Percentiles rank a stretch among this genome's conserved stretches.
Evolutionary conservation across 345 rosid genomes (phyloP).

Genomic region (Combretum micranthum): DNA sequence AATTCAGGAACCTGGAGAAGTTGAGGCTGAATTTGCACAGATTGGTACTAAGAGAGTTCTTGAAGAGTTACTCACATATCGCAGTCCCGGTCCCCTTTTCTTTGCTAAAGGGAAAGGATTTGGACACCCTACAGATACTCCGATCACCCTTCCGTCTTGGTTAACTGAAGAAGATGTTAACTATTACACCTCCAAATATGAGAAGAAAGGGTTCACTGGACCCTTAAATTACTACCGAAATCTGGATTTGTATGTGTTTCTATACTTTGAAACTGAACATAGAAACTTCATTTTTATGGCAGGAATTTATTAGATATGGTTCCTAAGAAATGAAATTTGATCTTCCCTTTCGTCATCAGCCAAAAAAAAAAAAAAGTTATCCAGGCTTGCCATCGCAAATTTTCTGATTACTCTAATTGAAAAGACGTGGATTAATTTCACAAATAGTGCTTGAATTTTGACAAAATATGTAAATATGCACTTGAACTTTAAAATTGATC

Average conservation of each 20-base stretch:
- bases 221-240: constrained; percentile 74
- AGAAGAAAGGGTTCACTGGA: constrained; percentile 69
- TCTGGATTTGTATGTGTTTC: constrained; percentile 38
- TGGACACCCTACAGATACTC: constrained; percentile 16
- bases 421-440: too few relatives aligned
- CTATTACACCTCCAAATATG: constrained; percentile 40
- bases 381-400: too few relatives aligned
- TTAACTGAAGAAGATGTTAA: constrained; percentile 46
- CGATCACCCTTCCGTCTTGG: constrained; percentile 57
- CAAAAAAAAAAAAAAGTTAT: too few relatives aligned
- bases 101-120: constrained; percentile 48
- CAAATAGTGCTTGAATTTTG: too few relatives aligned
- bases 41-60: constrained; percentile 41
- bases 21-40: constrained; percentile 49
- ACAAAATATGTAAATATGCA: too few relatives aligned
- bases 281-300: not conserved
- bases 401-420: too few relatives aligned
- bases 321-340: not conserved
- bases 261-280: not conserved
- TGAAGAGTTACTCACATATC: constrained; percentile 35
- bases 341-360: too few relatives aligned
- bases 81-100: constrained; percentile 42
- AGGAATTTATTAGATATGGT: not conserved
- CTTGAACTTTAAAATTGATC: too few relatives aligned
- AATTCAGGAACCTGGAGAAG: constrained; percentile 49